A percentile compares a stretch with the other conserved stretches of the same genome.
phyloP scores from a whole-genome alignment of 257 asterid genomes.

The Nyctanthes arbortristis region DNA sequence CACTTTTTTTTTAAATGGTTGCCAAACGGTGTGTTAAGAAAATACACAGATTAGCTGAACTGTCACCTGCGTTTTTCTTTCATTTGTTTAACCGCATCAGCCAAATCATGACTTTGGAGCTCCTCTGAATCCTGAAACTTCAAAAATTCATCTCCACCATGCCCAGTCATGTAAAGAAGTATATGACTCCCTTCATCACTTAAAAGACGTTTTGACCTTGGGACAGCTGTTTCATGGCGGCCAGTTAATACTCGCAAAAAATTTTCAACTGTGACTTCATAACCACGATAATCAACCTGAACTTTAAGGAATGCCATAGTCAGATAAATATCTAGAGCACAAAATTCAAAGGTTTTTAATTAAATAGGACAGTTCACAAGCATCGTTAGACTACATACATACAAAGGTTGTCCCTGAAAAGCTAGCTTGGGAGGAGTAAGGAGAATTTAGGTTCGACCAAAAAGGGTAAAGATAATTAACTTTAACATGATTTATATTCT shows the following conservation, averaged over 20 bases:
- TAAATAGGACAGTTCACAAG: conserved; percentile 9
- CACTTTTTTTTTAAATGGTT: too few species aligned
- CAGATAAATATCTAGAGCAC: conserved; percentile 25
- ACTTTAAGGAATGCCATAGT: conserved; percentile 30
- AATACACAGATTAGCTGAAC: conserved; percentile 4
- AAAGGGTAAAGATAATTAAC: neutral
- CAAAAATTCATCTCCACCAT: conserved; percentile 98
- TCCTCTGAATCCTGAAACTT: conserved; percentile 98
- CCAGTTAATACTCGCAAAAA: conserved; percentile 85
- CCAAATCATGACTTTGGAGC: conserved; percentile 98
- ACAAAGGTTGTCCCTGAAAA: conserved; percentile 7
- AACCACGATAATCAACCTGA: conserved; percentile 97
- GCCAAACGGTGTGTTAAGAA: too few species aligned
- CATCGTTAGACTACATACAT: conserved; percentile 11
- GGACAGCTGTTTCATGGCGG: conserved; percentile 92
- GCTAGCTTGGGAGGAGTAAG: neutral
- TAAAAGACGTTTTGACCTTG: conserved; percentile 93
- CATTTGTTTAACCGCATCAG: conserved; percentile 98
- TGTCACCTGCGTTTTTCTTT: conserved; percentile 89
- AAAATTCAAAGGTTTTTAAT: conserved; percentile 7
- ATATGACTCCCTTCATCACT: conserved; percentile 99
- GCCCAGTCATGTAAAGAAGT: conserved; percentile 97
- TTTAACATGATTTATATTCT: conserved; percentile 5
- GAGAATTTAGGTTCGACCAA: conserved; percentile 9
- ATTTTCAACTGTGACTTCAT: conserved; percentile 95